Evolutionary conservation across 1,139 yeast species (phyloP).

Genomic region (Candida sp.): DNA sequence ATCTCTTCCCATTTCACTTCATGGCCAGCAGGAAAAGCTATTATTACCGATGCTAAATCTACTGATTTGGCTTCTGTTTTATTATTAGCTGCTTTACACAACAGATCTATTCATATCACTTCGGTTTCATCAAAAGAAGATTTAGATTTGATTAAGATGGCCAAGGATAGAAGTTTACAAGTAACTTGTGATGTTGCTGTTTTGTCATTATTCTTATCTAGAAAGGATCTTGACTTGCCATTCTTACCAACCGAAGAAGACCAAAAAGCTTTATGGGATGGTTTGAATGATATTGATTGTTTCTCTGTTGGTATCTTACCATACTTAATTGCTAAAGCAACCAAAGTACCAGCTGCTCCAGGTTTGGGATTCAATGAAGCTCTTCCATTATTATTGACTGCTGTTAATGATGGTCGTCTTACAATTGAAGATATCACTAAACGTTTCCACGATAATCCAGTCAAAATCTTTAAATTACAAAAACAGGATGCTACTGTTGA

Average conservation of each 20-base stretch:
- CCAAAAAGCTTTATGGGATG: slow-evolving; percentile 80
- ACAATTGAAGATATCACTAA: slow-evolving; percentile 68
- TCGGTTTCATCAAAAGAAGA: slow-evolving; percentile 83
- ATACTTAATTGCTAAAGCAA: slow-evolving; percentile 62
- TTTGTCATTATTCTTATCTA: slow-evolving; percentile 72
- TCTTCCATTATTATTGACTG: slow-evolving; percentile 77
- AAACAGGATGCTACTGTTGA: slow-evolving; percentile 78
- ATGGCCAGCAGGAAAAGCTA: slow-evolving; percentile 86
- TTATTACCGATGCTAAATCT: slow-evolving; percentile 88
- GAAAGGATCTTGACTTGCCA: slow-evolving; percentile 62
- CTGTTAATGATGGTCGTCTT: slow-evolving; percentile 71
- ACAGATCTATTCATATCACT: slow-evolving; percentile 84
- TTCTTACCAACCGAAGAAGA: slow-evolving; percentile 81
- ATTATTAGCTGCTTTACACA: slow-evolving; percentile 85
- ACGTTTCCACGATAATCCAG: slow-evolving; percentile 82
- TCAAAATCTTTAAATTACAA: slow-evolving; percentile 77
- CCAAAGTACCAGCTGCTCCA: slow-evolving; percentile 56
- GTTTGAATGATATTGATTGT: slow-evolving; percentile 71
- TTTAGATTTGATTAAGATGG: slow-evolving; percentile 77
- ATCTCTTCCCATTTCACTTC: slow-evolving; percentile 75
- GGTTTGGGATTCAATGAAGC: slow-evolving; percentile 82
- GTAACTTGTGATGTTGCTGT: slow-evolving; percentile 93
- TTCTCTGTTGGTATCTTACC: slow-evolving; percentile 87
- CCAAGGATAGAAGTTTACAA: slow-evolving; percentile 74
- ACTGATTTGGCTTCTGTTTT: slow-evolving; percentile 90